phyloP scores from a whole-genome alignment of 2,329 filamentous ascomycete genomes.

The Aspergillus fijiensis region DNA sequence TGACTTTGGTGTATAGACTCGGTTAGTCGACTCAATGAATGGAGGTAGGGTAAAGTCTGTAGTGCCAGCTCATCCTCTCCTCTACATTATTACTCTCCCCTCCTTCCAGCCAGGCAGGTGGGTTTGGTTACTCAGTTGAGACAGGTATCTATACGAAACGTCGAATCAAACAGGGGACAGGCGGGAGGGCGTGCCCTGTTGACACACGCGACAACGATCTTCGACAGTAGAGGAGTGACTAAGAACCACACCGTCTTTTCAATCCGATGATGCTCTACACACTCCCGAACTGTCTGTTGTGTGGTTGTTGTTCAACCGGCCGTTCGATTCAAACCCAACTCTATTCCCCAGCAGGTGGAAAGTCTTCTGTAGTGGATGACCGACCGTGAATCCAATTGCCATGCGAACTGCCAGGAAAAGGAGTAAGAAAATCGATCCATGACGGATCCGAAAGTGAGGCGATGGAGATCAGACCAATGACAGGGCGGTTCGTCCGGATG shows the following conservation, averaged over 20 bases:
- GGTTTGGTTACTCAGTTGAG: neutral
- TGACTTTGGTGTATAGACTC: neutral
- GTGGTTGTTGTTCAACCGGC: neutral
- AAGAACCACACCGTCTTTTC: neutral
- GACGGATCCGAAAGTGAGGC: constrained; percentile 26
- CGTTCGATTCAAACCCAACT: neutral
- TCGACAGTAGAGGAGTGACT: neutral
- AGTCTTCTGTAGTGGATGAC: too few species aligned
- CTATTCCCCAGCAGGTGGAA: neutral
- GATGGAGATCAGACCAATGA: constrained; percentile 24
- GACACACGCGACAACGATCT: neutral
- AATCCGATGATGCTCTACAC: neutral
- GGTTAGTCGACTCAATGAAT: neutral
- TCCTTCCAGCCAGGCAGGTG: neutral
- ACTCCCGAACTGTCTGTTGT: too few species aligned
- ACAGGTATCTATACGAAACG: constrained; percentile 6
- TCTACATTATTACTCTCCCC: neutral
- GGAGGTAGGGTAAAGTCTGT: neutral
- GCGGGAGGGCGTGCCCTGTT: constrained; percentile 2
- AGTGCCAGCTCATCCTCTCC: constrained; percentile 4
- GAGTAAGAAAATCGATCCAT: neutral
- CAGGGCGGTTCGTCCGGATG: constrained; percentile 17
- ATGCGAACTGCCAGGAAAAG: neutral
- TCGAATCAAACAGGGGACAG: constrained; percentile 4
- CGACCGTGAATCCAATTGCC: neutral